Percentiles rank a stretch among this genome's conserved stretches.
phyloP scores from a whole-genome alignment of 78 protist genomes.

The Dictyostelium capitatum region DNA sequence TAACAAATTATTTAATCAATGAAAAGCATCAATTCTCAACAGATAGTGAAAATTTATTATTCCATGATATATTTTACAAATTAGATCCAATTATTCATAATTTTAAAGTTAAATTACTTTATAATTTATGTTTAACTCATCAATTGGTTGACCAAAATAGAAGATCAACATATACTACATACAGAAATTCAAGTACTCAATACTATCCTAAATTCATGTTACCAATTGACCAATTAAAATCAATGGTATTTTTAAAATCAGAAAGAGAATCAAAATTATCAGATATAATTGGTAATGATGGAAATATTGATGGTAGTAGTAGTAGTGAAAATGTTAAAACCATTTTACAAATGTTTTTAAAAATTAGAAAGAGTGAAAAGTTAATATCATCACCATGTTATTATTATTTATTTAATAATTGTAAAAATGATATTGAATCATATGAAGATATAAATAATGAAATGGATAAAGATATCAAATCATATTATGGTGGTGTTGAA shows the following conservation, averaged over 20 bases:
- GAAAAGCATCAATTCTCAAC: too few relatives aligned
- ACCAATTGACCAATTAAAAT: neutral
- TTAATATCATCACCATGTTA: neutral
- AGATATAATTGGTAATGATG: neutral
- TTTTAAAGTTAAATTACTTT: too few relatives aligned
- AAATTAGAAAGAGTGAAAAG: neutral
- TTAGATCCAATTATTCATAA: too few relatives aligned
- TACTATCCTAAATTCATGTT: neutral
- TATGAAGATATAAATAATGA: neutral
- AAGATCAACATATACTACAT: too few relatives aligned
- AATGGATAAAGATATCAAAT: too few relatives aligned
- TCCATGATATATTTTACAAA: too few relatives aligned
- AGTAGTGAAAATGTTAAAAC: neutral
- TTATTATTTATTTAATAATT: neutral
- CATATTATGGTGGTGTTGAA: neutral
- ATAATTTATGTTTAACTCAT: too few relatives aligned
- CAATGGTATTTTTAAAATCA: neutral
- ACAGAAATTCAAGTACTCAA: too few relatives aligned
- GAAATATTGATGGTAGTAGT: neutral
- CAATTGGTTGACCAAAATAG: too few relatives aligned
- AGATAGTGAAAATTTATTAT: too few relatives aligned
- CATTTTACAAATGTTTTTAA: neutral
- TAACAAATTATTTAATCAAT: too few relatives aligned
- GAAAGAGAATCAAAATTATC: neutral
- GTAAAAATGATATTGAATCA: neutral